Evolutionary conservation across 192 early-diverging fungal species (phyloP).

Genomic region (Backusella westeae): DNA sequence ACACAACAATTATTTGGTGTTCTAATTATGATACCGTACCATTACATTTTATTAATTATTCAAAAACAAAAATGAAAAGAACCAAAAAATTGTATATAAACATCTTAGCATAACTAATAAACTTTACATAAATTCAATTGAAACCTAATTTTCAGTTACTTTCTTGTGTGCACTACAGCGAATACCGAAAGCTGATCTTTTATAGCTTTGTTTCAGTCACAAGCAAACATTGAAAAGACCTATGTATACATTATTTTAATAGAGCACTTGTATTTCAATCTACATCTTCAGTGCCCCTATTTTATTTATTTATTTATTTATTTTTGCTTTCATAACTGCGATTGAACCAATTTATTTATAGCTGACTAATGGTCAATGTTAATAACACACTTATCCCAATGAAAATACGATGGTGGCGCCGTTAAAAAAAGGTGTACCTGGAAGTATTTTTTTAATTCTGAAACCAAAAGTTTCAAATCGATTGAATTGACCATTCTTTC

Average conservation of each 20-base stretch:
- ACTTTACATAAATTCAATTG: not conserved
- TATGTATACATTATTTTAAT: not conserved
- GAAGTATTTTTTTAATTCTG: too few relatives aligned
- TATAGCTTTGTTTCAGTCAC: not conserved
- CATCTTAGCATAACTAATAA: not conserved
- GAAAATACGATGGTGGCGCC: too few relatives aligned
- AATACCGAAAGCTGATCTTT: not conserved
- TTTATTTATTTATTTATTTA: too few relatives aligned
- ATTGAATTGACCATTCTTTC: too few relatives aligned
- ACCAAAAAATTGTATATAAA: not conserved
- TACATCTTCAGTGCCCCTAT: not conserved
- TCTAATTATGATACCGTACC: not conserved
- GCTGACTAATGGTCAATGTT: too few relatives aligned
- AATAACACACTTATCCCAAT: too few relatives aligned
- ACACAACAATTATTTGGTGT: not conserved
- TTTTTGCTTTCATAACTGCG: too few relatives aligned
- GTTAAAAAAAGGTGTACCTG: too few relatives aligned
- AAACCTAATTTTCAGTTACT: not conserved
- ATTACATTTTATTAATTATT: not conserved
- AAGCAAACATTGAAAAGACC: too few relatives aligned
- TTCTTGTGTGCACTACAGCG: not conserved
- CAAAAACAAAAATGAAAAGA: not conserved
- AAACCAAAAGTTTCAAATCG: too few relatives aligned
- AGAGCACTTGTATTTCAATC: not conserved
- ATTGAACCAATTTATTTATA: too few relatives aligned